These are phyloP conservation scores for Colletotrichum truncatum DNA, from an alignment of 2,329 filamentous ascomycete genomes.

Conservation along the genomic window DNA sequence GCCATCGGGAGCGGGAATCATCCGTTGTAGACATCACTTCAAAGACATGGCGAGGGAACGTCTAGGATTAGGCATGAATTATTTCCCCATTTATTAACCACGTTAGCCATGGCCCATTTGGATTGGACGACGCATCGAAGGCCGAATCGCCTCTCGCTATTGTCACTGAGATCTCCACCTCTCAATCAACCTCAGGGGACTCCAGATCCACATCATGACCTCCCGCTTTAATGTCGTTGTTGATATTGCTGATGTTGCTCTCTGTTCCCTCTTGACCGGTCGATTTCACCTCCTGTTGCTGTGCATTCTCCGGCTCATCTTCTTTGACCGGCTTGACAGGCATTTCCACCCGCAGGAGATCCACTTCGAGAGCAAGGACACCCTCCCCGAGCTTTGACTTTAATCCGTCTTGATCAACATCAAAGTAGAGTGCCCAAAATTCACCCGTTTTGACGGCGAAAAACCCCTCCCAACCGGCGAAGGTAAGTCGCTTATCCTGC, in stretches of 20 bases:
- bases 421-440: slow-evolving; percentile 58
- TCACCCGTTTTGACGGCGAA: slow-evolving; percentile 54
- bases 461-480: slow-evolving; percentile 60
- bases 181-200: slow-evolving; percentile 13
- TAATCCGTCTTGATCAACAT: slow-evolving; percentile 54
- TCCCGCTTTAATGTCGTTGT: background rate
- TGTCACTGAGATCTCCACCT: background rate
- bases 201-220: background rate
- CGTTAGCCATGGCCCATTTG: background rate
- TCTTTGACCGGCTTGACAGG: slow-evolving; percentile 4
- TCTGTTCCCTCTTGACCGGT: background rate
- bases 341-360: slow-evolving; percentile 62
- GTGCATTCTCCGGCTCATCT: background rate
- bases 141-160: background rate
- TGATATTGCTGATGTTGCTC: too few relatives aligned
- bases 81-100: background rate
- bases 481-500: slow-evolving; percentile 58
- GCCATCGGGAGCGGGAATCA: background rate
- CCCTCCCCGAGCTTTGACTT: slow-evolving; percentile 54
- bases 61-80: background rate
- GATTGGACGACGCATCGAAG: background rate
- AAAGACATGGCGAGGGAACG: background rate
- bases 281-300: background rate
- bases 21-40: background rate
- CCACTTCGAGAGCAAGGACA: slow-evolving; percentile 62